Percentiles rank a stretch among this genome's conserved stretches.
phyloP scores from a whole-genome alignment of 23 red algal genomes.

The Pyropia yezoensis region DNA sequence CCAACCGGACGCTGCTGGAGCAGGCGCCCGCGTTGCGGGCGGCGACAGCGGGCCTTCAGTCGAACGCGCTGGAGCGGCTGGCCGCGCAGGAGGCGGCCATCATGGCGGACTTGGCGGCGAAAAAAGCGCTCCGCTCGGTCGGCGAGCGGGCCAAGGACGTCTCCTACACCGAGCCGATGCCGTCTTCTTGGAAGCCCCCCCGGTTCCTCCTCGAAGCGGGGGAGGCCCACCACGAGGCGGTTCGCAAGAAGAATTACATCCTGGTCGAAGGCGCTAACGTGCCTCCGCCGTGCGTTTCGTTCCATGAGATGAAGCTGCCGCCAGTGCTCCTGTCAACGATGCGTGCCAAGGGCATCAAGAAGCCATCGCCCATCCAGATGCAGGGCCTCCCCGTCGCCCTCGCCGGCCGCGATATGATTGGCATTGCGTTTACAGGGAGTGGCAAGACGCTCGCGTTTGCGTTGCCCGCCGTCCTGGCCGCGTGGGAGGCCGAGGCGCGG shows the following conservation, averaged over 20 bases:
- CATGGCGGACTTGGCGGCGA: constrained; percentile 42
- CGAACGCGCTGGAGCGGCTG: no score
- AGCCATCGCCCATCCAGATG: constrained; percentile 81
- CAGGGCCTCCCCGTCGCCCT: constrained; percentile 74
- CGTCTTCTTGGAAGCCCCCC: constrained; percentile 39
- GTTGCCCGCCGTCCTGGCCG: constrained; percentile 55
- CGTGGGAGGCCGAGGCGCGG: constrained; percentile 46
- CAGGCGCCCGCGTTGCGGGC: no score
- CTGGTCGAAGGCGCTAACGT: constrained; percentile 50
- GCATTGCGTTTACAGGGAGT: constrained; percentile 72
- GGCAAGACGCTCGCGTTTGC: constrained; percentile 88
- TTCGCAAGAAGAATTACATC: constrained; percentile 46
- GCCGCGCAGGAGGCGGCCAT: constrained; percentile 42
- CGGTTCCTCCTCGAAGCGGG: constrained; percentile 27
- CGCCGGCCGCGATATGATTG: constrained; percentile 78
- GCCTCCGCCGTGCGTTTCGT: constrained; percentile 69
- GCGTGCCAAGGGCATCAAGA: constrained; percentile 19
- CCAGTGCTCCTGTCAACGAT: constrained; percentile 24
- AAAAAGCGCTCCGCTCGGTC: constrained; percentile 59
- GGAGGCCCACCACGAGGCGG: constrained; percentile 22
- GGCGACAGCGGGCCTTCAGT: no score
- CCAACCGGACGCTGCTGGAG: no score
- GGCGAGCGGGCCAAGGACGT: constrained; percentile 62
- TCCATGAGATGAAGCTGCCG: constrained; percentile 83
- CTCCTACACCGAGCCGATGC: constrained; percentile 73